Evolutionary conservation across 495 filamentous ascomycete genomes (phyloP), one percentile per base, ranked within the genome.

Genomic region (Talaromyces stipitatus): DNA sequence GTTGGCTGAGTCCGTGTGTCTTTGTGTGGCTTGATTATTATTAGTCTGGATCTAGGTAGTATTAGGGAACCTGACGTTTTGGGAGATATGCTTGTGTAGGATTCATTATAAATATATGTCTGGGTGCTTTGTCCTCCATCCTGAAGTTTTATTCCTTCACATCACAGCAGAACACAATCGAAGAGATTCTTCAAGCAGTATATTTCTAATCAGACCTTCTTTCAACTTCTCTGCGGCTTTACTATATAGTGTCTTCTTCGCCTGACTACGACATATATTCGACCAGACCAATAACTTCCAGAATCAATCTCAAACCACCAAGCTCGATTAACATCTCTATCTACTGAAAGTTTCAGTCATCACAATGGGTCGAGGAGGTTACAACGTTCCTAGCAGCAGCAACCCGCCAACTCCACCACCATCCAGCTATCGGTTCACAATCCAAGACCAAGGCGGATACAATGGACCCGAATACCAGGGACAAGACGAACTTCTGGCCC

Each of bases 401-500:
- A 27, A 46, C 26, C 54, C 54, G 20, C 55, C 50, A 43, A 36
- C 50, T 26, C 58, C 22, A 32, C 58, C 56, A 29, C 38, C 26
- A 45, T 52, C 54, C 4, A 28, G 43, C 27, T 29, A 26, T 55
- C 38, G 41, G 36, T 45, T 58, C 28, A 12, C 22, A 41, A 55
- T 56, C 58, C 63, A 79, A 71, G 82, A 76, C 63, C 81, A 81
- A 61, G 82, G 82, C 60, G 84, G 76, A 58, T 82, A 79, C 66
- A 79, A 80, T 67, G 65, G 64, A 58, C 66, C 65, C 55, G 61
- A 64, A 47, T 65, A 66, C 29, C 36, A 41, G 36, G n/a, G 36
- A 41, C 36, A 41, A 41, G 36, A 18, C 36, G 36, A 41, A n/a
- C n/a, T n/a, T n/a, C n/a, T n/a, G n/a, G n/a, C n/a, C 29, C 36